Conservation (phyloP, 1,139 yeast genomes). For the Geotrichum restrictum region DNA sequence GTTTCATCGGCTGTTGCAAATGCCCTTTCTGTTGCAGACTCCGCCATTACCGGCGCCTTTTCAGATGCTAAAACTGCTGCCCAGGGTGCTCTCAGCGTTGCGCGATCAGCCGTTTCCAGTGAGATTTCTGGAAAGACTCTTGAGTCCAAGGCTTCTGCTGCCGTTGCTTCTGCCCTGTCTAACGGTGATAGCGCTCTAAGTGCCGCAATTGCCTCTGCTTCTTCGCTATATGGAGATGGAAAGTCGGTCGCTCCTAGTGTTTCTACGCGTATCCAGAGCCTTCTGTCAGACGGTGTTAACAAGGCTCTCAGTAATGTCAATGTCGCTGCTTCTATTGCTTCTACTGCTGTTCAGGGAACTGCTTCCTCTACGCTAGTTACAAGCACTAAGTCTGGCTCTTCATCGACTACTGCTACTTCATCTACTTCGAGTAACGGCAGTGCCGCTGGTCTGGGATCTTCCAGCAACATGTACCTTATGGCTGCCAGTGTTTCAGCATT, state of each 20-base stretch:
- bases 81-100: constrained; percentile 5
- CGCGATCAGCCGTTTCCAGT: constrained; percentile 1
- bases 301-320: neutral
- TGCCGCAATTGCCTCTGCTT: constrained; percentile 6
- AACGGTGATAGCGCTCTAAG: constrained; percentile 3
- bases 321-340: neutral
- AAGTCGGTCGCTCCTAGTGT: constrained; percentile 3
- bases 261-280: neutral
- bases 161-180: neutral
- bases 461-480: too few relatives aligned
- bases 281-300: neutral
- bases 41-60: constrained; percentile 8
- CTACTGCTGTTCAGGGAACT: neutral
- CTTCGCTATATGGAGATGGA: constrained; percentile 5
- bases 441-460: too few relatives aligned
- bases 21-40: constrained; percentile 4
- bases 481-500: too few relatives aligned
- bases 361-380: too few relatives aligned
- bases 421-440: too few relatives aligned
- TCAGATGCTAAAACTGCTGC: constrained; percentile 9
- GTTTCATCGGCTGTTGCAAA: constrained; percentile 5
- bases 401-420: too few relatives aligned
- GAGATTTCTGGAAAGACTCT: constrained; percentile 6
- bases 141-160: constrained; percentile 10
- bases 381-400: neutral